A percentile compares a stretch with the other conserved stretches of the same genome.
These are phyloP conservation scores for Glutinoglossum americanum DNA, from an alignment of 495 filamentous ascomycete species.

Conservation along the genomic window DNA sequence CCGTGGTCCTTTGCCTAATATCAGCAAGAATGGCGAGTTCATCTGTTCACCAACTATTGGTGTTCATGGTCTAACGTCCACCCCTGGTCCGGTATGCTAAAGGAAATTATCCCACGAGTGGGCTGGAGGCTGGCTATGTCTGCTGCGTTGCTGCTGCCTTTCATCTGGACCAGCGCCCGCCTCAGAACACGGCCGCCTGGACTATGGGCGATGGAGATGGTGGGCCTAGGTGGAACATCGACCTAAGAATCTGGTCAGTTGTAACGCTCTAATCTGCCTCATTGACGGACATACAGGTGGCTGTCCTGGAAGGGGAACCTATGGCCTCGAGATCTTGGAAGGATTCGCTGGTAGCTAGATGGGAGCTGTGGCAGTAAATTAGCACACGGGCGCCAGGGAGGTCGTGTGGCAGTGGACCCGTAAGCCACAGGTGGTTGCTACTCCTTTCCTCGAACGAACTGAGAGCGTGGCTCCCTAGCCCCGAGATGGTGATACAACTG, in stretches of 20 bases:
- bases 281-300: no score
- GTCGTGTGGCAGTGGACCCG: slow-evolving; percentile 19
- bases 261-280: no score
- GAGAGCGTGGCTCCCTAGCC: background rate
- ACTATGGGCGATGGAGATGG: background rate
- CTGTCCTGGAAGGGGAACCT: no score
- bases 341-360: slow-evolving; percentile 1
- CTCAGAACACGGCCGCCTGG: background rate
- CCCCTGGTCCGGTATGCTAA: background rate
- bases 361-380: slow-evolving; percentile 24
- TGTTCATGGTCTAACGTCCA: no score
- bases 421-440: slow-evolving; percentile 14
- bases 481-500: background rate
- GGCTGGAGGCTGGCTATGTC: background rate
- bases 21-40: no score
- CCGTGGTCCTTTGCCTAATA: no score
- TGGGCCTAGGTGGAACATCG: background rate
- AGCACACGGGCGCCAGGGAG: slow-evolving; percentile 20
- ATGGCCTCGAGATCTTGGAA: no score
- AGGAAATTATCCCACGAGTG: background rate
- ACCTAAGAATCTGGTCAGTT: background rate
- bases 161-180: background rate
- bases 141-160: background rate
- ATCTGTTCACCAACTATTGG: background rate
- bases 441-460: background rate